Percentiles rank a stretch among this genome's conserved stretches.
These are phyloP conservation scores for Cladobotryum protrusum DNA, from an alignment of 2,329 filamentous ascomycete species.

Conservation along the genomic window DNA sequence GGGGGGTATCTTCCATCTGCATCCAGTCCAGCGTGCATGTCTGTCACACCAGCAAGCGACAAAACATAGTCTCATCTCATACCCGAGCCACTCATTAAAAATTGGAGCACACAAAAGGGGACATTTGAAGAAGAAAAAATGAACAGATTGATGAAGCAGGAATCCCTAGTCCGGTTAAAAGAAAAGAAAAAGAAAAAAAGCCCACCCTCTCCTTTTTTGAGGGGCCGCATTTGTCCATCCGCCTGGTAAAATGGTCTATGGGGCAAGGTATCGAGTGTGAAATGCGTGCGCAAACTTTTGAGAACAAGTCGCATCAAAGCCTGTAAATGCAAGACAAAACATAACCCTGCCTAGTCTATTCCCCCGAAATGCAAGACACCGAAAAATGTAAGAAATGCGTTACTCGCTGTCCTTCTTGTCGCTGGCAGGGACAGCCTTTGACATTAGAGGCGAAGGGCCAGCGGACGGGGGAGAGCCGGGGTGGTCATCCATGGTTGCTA, in stretches of 20 bases:
- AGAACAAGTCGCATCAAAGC: conserved; percentile 40
- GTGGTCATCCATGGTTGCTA: conserved; percentile 56
- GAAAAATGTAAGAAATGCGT: conserved; percentile 25
- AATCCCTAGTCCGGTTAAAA: conserved; percentile 21
- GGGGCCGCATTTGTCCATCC: conserved; percentile 24
- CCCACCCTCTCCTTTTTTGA: conserved; percentile 26
- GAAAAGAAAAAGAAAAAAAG: conserved; percentile 9
- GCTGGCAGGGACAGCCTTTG: conserved; percentile 54
- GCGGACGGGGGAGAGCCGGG: conserved; percentile 65
- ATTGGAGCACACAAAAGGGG: conserved; percentile 21
- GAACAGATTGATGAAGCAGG: conserved; percentile 23
- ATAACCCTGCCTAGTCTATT: conserved; percentile 46
- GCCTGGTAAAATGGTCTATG: conserved; percentile 37
- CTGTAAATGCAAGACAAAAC: conserved; percentile 43
- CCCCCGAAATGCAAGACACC: conserved; percentile 40
- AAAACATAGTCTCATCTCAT: neutral
- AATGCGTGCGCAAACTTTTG: conserved; percentile 42
- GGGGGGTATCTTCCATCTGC: too few species aligned
- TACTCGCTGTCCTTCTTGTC: conserved; percentile 49
- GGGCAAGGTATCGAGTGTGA: conserved; percentile 45
- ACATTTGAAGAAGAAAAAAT: conserved; percentile 20
- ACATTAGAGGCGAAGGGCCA: conserved; percentile 57
- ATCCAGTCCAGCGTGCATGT: neutral
- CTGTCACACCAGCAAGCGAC: neutral
- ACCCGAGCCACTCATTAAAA: conserved; percentile 19